Conservation (phyloP, 768 basidiomycete genomes). For the Leucocoprinus leucothites region DNA sequence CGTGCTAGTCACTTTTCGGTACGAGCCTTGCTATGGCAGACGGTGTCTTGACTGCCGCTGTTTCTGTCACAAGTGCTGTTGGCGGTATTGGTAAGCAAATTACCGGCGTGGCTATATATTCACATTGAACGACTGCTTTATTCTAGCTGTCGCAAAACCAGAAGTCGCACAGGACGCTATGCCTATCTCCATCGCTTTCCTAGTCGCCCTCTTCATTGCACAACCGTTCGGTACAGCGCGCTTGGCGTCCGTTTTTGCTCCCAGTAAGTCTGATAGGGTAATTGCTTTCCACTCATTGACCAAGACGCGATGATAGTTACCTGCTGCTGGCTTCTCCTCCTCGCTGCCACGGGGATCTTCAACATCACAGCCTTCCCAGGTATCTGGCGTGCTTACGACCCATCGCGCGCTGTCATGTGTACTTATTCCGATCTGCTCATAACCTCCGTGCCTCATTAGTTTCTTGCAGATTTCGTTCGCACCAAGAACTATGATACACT, state of each 20-base stretch:
- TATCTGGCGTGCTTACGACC: too few relatives aligned
- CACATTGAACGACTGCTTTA: too few relatives aligned
- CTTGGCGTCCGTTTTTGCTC: constrained; percentile 53
- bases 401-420: too few relatives aligned
- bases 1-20: constrained; percentile 52
- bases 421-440: too few relatives aligned
- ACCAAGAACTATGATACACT: constrained; percentile 60
- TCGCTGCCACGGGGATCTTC: too few relatives aligned
- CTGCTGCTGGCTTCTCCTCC: too few relatives aligned
- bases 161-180: too few relatives aligned
- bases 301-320: too few relatives aligned
- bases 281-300: too few relatives aligned
- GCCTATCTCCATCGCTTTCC: constrained; percentile 25
- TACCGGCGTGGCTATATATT: too few relatives aligned
- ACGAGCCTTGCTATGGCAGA: constrained; percentile 65
- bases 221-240: constrained; percentile 59
- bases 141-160: too few relatives aligned
- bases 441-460: neutral
- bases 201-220: constrained; percentile 52
- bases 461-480: constrained; percentile 54
- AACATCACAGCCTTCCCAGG: too few relatives aligned
- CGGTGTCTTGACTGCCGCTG: constrained; percentile 66
- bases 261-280: constrained; percentile 31
- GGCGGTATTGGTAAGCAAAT: constrained; percentile 63
- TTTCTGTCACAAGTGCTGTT: constrained; percentile 66